Percentiles rank a stretch among this genome's conserved stretches.
These are phyloP conservation scores for Colletotrichum sp. DNA, from an alignment of 2,329 filamentous ascomycete species.

Conservation along the genomic window DNA sequence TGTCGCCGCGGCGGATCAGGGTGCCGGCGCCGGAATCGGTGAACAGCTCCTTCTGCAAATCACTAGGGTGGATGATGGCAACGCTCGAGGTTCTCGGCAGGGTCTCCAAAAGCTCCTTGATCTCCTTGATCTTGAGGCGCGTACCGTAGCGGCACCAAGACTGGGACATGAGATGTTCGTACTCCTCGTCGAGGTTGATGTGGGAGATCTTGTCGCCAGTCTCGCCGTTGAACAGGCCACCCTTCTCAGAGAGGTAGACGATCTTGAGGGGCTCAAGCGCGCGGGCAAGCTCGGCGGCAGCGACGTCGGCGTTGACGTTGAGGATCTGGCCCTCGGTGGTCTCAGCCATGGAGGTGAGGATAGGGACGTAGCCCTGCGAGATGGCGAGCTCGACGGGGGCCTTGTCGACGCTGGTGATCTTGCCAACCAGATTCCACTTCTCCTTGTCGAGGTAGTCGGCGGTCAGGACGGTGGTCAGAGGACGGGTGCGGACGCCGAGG, in stretches of 20 bases:
- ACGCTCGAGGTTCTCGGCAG: conserved; percentile 93
- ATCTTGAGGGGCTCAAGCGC: conserved; percentile 94
- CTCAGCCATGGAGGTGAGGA: conserved; percentile 96
- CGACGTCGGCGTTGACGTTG: conserved; percentile 98
- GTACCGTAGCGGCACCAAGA: conserved; percentile 96
- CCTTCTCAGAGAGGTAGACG: conserved; percentile 98
- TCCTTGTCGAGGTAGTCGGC: conserved; percentile 96
- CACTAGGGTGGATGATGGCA: conserved; percentile 95
- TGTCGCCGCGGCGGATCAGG: conserved; percentile 89
- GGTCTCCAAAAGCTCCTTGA: conserved; percentile 89
- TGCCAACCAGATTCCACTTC: conserved; percentile 94
- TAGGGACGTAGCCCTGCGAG: conserved; percentile 86
- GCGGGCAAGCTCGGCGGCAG: conserved; percentile 89
- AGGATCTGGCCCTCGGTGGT: conserved; percentile 88
- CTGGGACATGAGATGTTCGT: conserved; percentile 88
- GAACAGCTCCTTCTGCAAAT: conserved; percentile 95
- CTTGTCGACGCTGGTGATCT: conserved; percentile 92
- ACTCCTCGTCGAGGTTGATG: conserved; percentile 98
- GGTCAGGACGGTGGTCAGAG: conserved; percentile 89
- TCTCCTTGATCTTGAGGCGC: conserved; percentile 95
- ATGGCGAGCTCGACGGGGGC: conserved; percentile 90
- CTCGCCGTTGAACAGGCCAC: conserved; percentile 91
- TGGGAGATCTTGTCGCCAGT: conserved; percentile 94
- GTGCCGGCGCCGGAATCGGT: conserved; percentile 96
- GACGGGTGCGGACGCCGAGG: conserved; percentile 86